A percentile compares a stretch with the other conserved stretches of the same genome.
phyloP scores from a whole-genome alignment of 78 protist species.

The Guillardia theta region DNA sequence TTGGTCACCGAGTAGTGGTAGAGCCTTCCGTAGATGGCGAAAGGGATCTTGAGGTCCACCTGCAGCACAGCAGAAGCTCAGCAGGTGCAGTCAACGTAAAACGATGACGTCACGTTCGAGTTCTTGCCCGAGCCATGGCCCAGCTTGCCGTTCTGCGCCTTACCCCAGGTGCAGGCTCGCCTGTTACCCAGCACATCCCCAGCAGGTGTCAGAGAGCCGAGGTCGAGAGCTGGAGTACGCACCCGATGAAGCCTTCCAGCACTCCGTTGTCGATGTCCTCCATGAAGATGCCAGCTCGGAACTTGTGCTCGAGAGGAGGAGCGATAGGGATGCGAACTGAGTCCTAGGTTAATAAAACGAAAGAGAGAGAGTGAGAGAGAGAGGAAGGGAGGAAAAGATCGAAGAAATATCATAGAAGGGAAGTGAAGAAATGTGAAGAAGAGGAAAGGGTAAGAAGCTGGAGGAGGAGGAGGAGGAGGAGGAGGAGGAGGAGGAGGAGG shows the following conservation, averaged over 20 bases:
- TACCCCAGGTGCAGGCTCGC: constrained; percentile 40
- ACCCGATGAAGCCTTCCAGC: not conserved
- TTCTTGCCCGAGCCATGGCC: not conserved
- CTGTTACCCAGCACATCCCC: too few relatives aligned
- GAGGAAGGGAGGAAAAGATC: too few relatives aligned
- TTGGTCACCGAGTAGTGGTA: not conserved
- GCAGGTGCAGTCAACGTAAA: not conserved
- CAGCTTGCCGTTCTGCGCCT: not conserved
- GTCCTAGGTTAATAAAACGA: not conserved
- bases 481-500: too few relatives aligned
- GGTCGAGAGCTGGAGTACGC: too few relatives aligned
- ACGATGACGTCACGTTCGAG: not conserved
- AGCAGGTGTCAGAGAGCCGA: too few relatives aligned
- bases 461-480: too few relatives aligned
- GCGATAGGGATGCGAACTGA: not conserved
- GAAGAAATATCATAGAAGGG: too few relatives aligned
- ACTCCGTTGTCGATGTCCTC: not conserved
- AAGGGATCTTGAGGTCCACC: not conserved
- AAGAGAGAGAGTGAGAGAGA: too few relatives aligned
- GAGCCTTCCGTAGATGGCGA: constrained; percentile 1
- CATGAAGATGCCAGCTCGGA: not conserved
- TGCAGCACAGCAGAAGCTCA: not conserved
- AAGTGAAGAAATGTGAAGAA: too few relatives aligned
- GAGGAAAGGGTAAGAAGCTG: too few relatives aligned
- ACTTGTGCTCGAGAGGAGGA: constrained; percentile 8